Evolutionary conservation across 441 rosid genomes (phyloP).

Genomic region (Dalechampia spathulata): DNA sequence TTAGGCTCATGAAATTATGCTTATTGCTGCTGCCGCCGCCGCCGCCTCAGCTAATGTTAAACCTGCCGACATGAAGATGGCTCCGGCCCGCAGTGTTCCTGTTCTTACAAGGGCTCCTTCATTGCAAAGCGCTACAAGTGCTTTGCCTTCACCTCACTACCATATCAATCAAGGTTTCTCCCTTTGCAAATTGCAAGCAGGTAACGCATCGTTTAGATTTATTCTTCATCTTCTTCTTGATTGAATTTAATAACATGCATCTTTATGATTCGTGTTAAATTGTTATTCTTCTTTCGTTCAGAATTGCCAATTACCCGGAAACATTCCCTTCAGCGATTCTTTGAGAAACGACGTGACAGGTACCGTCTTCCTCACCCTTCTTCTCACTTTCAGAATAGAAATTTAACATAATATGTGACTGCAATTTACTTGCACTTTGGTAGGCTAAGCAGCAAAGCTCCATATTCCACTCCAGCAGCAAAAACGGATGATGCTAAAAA

Average conservation of each 20-base stretch:
- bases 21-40: constrained; percentile 45
- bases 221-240: not conserved
- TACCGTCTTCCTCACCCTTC: constrained; percentile 13
- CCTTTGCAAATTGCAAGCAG: constrained; percentile 73
- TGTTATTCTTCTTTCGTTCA: constrained; percentile 20
- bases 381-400: not conserved
- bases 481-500: constrained; percentile 31
- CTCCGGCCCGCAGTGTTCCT: constrained; percentile 40
- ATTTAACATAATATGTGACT: no score
- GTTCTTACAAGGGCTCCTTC: constrained; percentile 76
- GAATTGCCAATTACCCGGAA: constrained; percentile 87
- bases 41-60: constrained; percentile 31
- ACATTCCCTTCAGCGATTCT: constrained; percentile 81
- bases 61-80: constrained; percentile 42
- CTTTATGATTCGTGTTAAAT: no score
- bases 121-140: constrained; percentile 60
- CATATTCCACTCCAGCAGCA: constrained; percentile 40
- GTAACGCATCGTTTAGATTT: constrained; percentile 23
- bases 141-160: constrained; percentile 45
- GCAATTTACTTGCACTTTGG: no score
- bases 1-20: constrained; percentile 66
- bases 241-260: not conserved
- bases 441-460: constrained; percentile 72
- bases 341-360: constrained; percentile 94
- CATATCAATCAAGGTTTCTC: constrained; percentile 38